A percentile compares a stretch with the other conserved stretches of the same genome.
Conservation (phyloP, 768 basidiomycete species). For the Megacollybia marginata region DNA sequence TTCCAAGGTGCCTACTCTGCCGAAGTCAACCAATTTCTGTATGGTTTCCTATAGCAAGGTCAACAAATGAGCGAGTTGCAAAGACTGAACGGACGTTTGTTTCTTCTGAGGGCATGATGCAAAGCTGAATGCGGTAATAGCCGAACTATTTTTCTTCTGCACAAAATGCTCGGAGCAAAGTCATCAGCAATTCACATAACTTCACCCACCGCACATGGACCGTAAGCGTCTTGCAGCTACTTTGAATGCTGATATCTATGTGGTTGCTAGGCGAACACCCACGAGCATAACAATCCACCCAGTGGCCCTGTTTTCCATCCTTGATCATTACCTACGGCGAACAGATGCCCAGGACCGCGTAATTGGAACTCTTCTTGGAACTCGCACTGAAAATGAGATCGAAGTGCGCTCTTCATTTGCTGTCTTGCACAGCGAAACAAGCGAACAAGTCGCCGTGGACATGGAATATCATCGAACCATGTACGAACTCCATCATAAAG, state of each 20-base stretch:
- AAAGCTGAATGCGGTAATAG: constrained; percentile 16
- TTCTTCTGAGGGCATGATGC: constrained; percentile 80
- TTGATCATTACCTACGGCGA: constrained; percentile 93
- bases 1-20: constrained; percentile 44
- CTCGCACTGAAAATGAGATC: constrained; percentile 59
- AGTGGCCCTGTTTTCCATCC: constrained; percentile 87
- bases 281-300: constrained; percentile 81
- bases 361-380: constrained; percentile 91
- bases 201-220: constrained; percentile 22
- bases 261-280: constrained; percentile 50
- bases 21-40: constrained; percentile 70
- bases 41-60: constrained; percentile 63
- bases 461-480: constrained; percentile 94
- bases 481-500: constrained; percentile 85
- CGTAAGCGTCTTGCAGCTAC: constrained; percentile 23
- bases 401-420: constrained; percentile 84
- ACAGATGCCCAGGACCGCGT: constrained; percentile 78
- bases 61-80: background rate
- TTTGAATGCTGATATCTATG: background rate
- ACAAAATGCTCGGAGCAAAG: constrained; percentile 41
- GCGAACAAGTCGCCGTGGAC: constrained; percentile 91
- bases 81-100: constrained; percentile 54
- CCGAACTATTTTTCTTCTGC: constrained; percentile 29
- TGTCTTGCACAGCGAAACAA: constrained; percentile 86
- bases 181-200: constrained; percentile 45